A percentile compares a stretch with the other conserved stretches of the same genome.
phyloP scores from a whole-genome alignment of 179 eudicot genomes.

The Carnegiea gigantea region DNA sequence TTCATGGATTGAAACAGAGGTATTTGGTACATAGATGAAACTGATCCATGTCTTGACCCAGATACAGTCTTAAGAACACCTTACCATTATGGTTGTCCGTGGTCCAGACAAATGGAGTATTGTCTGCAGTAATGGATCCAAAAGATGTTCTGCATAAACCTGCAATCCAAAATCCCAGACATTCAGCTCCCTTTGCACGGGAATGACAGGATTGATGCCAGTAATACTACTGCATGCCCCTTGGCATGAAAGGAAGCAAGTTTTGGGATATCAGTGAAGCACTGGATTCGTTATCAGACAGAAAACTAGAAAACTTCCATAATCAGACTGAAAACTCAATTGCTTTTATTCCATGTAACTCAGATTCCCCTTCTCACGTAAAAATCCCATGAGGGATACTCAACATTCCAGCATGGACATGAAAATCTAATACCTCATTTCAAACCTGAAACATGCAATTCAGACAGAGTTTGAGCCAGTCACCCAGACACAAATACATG shows the following conservation, averaged over 20 bases:
- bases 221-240: slow-evolving; percentile 6
- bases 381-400: not conserved
- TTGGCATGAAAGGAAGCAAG: not conserved
- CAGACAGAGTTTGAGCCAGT: not conserved
- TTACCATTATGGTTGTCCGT: slow-evolving; percentile 74
- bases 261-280: not conserved
- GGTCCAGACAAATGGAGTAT: slow-evolving; percentile 81
- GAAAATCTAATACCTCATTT: not conserved
- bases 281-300: not conserved
- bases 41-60: not conserved
- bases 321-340: not conserved
- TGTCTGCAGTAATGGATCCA: slow-evolving; percentile 78
- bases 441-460: not conserved
- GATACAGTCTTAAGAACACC: not conserved
- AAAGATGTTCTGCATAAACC: slow-evolving; percentile 93
- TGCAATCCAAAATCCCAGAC: slow-evolving; percentile 28
- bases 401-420: not conserved
- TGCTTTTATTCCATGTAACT: not conserved
- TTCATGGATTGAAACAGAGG: not conserved
- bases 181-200: not conserved
- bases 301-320: not conserved
- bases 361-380: not conserved
- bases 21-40: not conserved
- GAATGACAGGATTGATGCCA: slow-evolving; percentile 7
- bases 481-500: not conserved